Evolutionary conservation across 257 asterid species (phyloP).

Genomic region (Scutellaria baicalensis): DNA sequence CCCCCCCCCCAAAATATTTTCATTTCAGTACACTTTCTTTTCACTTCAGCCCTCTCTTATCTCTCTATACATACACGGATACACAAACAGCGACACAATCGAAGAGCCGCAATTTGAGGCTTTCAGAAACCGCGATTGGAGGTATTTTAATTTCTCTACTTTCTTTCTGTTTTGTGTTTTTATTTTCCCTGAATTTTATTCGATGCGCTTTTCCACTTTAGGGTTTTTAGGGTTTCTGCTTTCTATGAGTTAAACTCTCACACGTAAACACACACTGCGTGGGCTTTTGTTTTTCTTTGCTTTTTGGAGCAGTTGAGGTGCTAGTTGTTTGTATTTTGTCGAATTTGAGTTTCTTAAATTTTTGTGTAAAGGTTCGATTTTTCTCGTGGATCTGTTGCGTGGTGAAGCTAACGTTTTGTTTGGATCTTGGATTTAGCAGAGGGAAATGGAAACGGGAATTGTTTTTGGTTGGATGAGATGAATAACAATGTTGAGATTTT

Average conservation of each 20-base stretch:
- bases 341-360: constrained; percentile 1
- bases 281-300: constrained; percentile 8
- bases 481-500: background rate
- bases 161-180: background rate
- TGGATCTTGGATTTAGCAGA: constrained; percentile 11
- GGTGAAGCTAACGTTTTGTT: background rate
- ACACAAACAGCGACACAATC: background rate
- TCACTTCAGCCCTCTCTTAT: background rate
- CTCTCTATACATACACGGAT: background rate
- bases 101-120: constrained; percentile 11
- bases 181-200: background rate
- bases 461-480: background rate
- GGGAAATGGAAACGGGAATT: background rate
- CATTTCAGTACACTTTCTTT: background rate
- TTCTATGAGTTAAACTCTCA: constrained; percentile 20
- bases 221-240: constrained; percentile 30
- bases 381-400: constrained; percentile 19
- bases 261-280: background rate
- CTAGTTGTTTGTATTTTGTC: background rate
- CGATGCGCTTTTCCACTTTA: background rate
- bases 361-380: background rate
- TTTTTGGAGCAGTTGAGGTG: background rate
- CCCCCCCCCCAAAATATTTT: constrained; percentile 23
- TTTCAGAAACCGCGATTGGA: constrained; percentile 11
- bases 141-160: constrained; percentile 15